Conservation (phyloP, 2,329 filamentous ascomycete species). For the Clonostachys sp. region DNA sequence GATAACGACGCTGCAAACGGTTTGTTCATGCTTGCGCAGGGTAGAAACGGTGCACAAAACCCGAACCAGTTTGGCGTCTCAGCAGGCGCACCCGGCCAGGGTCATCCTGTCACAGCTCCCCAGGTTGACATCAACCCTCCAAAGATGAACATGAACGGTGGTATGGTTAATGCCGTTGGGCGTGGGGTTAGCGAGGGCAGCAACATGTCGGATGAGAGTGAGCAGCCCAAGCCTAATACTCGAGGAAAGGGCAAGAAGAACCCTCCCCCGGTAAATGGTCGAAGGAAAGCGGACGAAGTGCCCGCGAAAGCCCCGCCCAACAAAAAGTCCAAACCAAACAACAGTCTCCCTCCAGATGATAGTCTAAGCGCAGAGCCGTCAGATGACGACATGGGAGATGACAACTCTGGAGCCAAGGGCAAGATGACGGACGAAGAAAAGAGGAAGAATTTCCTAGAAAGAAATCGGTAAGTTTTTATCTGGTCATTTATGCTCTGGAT, state of each 20-base stretch:
- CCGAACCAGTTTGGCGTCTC: slow-evolving; percentile 40
- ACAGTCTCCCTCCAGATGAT: slow-evolving; percentile 8
- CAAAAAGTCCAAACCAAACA: slow-evolving; percentile 64
- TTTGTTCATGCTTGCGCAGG: slow-evolving; percentile 82
- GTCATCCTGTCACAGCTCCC: slow-evolving; percentile 35
- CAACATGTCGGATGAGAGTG: slow-evolving; percentile 68
- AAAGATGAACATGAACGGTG: slow-evolving; percentile 38
- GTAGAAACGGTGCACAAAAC: slow-evolving; percentile 53
- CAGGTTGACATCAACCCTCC: slow-evolving; percentile 31
- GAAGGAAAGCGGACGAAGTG: slow-evolving; percentile 71
- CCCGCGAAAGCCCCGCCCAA: slow-evolving; percentile 54
- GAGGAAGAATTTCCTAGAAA: slow-evolving; percentile 93
- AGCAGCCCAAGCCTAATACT: slow-evolving; percentile 59
- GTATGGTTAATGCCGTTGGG: slow-evolving; percentile 32
- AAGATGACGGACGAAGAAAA: slow-evolving; percentile 99
- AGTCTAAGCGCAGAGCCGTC: slow-evolving; percentile 30
- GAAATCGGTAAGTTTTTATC: slow-evolving; percentile 70
- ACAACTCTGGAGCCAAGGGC: slow-evolving; percentile 38
- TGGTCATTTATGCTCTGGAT: background rate
- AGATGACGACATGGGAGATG: slow-evolving; percentile 51
- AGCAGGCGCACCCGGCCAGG: slow-evolving; percentile 42
- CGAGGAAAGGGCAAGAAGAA: slow-evolving; percentile 68
- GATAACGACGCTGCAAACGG: slow-evolving; percentile 96
- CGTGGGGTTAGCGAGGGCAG: slow-evolving; percentile 65
- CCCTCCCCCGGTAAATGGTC: slow-evolving; percentile 52